Conservation (phyloP, 176 grass and related monocot genomes). For the Elaeis guineensis region DNA sequence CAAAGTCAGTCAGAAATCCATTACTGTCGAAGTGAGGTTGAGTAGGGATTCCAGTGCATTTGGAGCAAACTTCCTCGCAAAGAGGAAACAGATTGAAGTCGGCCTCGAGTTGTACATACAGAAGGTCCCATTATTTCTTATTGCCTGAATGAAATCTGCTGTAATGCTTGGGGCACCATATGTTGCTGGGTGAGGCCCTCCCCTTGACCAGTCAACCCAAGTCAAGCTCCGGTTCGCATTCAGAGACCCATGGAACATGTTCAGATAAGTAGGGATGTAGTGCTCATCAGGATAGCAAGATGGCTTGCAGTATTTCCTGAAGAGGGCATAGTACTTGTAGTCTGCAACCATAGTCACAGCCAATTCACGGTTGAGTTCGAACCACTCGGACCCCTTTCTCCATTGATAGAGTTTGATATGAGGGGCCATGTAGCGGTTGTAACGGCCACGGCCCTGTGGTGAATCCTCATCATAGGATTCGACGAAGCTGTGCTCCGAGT, state of each 20-base stretch:
- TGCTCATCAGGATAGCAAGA: constrained; percentile 19
- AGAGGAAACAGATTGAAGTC: constrained; percentile 7
- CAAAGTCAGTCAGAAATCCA: constrained; percentile 1
- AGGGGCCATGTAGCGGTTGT: constrained; percentile 7
- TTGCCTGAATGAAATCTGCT: neutral
- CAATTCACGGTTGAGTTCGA: constrained; percentile 12
- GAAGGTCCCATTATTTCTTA: constrained; percentile 14
- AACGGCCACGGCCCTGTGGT: constrained; percentile 9
- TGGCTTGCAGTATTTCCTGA: constrained; percentile 11
- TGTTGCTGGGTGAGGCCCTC: constrained; percentile 15
- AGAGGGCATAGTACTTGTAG: constrained; percentile 9
- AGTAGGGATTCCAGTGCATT: neutral
- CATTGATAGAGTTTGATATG: neutral
- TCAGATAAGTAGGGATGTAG: constrained; percentile 12
- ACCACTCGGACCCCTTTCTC: constrained; percentile 14
- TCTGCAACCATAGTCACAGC: neutral
- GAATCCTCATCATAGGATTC: constrained; percentile 13
- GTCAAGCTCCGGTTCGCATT: constrained; percentile 11
- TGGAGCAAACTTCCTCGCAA: constrained; percentile 17
- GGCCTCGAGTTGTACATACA: constrained; percentile 13
- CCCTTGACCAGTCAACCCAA: constrained; percentile 15
- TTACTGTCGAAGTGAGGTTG: neutral
- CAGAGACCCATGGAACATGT: constrained; percentile 4
- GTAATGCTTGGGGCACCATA: constrained; percentile 5
- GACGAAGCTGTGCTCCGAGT: constrained; percentile 10